Evolutionary conservation across 2,329 filamentous ascomycete genomes (phyloP), one percentile per base, ranked within the genome.

Genomic region (Chaetomium globosum): DNA sequence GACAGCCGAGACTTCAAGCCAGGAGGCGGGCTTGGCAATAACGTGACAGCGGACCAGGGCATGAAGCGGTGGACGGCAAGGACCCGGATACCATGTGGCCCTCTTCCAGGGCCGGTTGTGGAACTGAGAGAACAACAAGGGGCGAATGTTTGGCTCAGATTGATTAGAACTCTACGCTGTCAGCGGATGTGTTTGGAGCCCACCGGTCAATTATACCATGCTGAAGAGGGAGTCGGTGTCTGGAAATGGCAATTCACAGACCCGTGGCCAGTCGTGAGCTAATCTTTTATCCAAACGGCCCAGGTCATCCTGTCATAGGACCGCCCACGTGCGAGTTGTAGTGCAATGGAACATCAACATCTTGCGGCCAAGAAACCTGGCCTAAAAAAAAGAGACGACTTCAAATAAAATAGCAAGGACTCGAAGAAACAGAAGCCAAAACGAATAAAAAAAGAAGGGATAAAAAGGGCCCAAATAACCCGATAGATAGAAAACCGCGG

Each of bases 41-140:
- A 48, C 52, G 28, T 43, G 21, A 64, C 60, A 55, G 53, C 63
- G 36, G 56, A 58, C 39, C 52, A 58, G 28, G 52, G 33, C 63
- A 55, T 48, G 28, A 39, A 58, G 66, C 61, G 57, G 64, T 64
- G 63, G 63, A 65, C 66, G 39, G 57, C 52, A 51, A 56, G 23
- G 51, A 43, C 12, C 16, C 23, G 7, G 10, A 46, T 33, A 28
- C 63, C 66, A 68, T 68, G 66, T 68, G 61, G 49, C 53, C 26
- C 33, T 26, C 28, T 66, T 39, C 10, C 39, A 59, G 56, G 36
- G 36, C n/a, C 21, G 36, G 23, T 4, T 53, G 48, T 43, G 23
- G 36, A 6, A 28, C 48, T n/a, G 39, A 31, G 28, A n/a, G 12
- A 23, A 31, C 21, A 19, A 31, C 10, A 62, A 48, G 49, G 8